Evolutionary conservation across 306 rosid genomes (phyloP), one percentile per base, ranked within the genome.

Genomic region (Cicer yamashitae): DNA sequence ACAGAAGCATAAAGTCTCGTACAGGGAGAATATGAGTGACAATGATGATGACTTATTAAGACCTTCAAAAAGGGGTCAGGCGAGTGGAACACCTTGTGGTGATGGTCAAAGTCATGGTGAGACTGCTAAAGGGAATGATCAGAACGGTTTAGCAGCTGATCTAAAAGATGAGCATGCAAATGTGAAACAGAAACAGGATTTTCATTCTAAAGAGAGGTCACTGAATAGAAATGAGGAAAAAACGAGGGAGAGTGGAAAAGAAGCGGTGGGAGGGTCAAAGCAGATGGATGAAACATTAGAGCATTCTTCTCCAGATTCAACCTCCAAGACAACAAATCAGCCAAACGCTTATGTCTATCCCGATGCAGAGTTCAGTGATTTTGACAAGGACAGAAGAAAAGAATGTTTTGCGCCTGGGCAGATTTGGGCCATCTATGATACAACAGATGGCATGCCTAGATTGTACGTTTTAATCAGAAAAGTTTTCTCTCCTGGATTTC

Each of bases 401-500:
- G 90, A 71, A 58, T 70, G 85, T 57, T 94, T 94, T 82, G 75
- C 67, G n/a, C 79, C 41, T 3, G 96, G 96, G 75, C 98, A 94
- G 86, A 79, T 88, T 46, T 94, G 98, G 98, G 96, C 96, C 76
- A 38, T 80, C 74, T 94, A 94, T 84, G 96, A 90, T 73, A 58
- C 77, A 73, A 6, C 41, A 58, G 89, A 89, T 76, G 93, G 86
- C 77, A 89, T 94, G 98, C 98, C 98, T 60, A 90, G 97, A 85
- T 89, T 77, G 87, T 94, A 90, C 71, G 91, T 91, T 79, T 69
- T 79, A 77, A 90, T 94, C 67, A 88, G 63, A 75, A 88, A 89
- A 84, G 89, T 90, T 68, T 48, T 84, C 38, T 81, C 86, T 78
- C 73, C 96, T 63, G 89, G 78, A 61, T 91, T 91, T 88, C 86